Conservation (phyloP, 306 rosid genomes). For the Prunus persica region Prunus_persica_NCBIv2 NC_034011.1:25979001-25979500, state of each 20-base stretch:
- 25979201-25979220: slow-evolving; percentile 78
- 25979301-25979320: slow-evolving; percentile 80
- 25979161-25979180: slow-evolving; percentile 47
- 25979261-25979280: slow-evolving; percentile 79
- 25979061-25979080: neutral
- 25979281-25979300: slow-evolving; percentile 59
- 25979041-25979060: neutral
- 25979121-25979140: slow-evolving; percentile 32
- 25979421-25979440: slow-evolving; percentile 89
- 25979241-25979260: slow-evolving; percentile 91
- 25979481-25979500: slow-evolving; percentile 41
- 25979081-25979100: neutral
- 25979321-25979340: slow-evolving; percentile 90
- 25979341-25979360: slow-evolving; percentile 95
- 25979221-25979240: slow-evolving; percentile 61
- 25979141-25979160: slow-evolving; percentile 34
- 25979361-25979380: slow-evolving; percentile 67
- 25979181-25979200: slow-evolving; percentile 70
- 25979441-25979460: slow-evolving; percentile 61
- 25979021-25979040: slow-evolving; percentile 32
- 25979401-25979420: slow-evolving; percentile 97
- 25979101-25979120: neutral
- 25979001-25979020: slow-evolving; percentile 38
- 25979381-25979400: slow-evolving; percentile 75
- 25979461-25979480: slow-evolving; percentile 78